Base-by-base conservation (phyloP, 805 yeast genomes). In the Zygosaccharomyces kombuchaensis region DNA sequence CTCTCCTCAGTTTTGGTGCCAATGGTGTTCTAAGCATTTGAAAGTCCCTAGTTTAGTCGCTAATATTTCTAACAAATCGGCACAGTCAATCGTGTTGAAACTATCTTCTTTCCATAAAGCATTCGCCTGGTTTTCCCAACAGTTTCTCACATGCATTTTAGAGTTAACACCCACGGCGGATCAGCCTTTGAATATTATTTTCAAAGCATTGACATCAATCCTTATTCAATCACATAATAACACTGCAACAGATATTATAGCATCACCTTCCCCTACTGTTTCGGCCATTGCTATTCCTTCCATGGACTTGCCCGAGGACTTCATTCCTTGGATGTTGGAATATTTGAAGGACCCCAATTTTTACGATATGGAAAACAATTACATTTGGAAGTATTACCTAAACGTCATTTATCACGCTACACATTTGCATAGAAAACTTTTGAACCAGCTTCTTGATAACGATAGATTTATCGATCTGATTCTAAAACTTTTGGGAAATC, bases 361-460 rank as follows among this genome's bases (percentile, higher is more conserved):
- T 21, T 42, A 40, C 14, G 40, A 40, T 9, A 44, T 40, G 19
- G 50, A 50, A 25, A 55, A 55, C 43, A 42, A 53, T 21, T 58
- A 56, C 41, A 43, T 55, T n/a, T 56, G 65, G 58, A 63, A 62
- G 38, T 62, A 63, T 41, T 63, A 59, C 31, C 50, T 60, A n/a
- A 57, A 52, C 25, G 57, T 60, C 17, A 56, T 64, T 31, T 57
- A 47, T 36, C 59, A 57, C 32, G 38, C 57, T 2, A 46, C 55
- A 4, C 59, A 57, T 19, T 38, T 57, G 30, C 53, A 60, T 46
- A 48, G 47, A 30, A 30, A 37, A 1, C 45, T 53, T 6, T 34
- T 58, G 9, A 39, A 48, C 6, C 43, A 44, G 10, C 43, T 63
- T 27, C 47, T 48, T 17, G 36, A 40, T 16, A 53, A 51, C 39